A percentile compares a stretch with the other conserved stretches of the same genome.
These are phyloP conservation scores for Tetraselmis chui DNA, from an alignment of 139 green algal species.

Conservation along the genomic window DNA sequence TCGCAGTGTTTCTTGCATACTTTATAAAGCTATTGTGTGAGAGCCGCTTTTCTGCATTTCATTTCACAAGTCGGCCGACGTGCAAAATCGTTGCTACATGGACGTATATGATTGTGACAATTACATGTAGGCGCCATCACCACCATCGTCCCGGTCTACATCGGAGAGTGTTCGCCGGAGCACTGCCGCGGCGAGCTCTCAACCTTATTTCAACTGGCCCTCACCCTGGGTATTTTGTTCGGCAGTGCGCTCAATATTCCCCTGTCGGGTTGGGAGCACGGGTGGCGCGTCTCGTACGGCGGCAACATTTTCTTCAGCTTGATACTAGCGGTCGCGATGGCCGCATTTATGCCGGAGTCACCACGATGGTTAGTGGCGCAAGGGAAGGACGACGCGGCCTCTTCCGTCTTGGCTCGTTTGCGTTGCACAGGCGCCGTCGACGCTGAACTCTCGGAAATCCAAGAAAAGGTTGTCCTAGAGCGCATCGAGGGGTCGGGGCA, in stretches of 20 bases:
- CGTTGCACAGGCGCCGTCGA: neutral
- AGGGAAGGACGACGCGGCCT: neutral
- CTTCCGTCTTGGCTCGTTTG: neutral
- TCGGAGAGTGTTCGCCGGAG: neutral
- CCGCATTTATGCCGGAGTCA: neutral
- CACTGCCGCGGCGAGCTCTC: neutral
- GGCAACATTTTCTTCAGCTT: neutral
- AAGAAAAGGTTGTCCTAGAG: neutral
- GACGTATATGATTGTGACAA: no score
- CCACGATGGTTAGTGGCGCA: neutral
- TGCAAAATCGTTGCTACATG: no score
- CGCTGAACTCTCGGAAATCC: slow-evolving; percentile 3
- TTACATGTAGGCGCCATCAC: neutral
- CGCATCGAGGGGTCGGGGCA: neutral
- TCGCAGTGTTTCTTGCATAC: no score
- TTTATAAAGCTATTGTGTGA: no score
- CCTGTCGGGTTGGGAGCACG: neutral
- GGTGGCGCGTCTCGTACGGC: neutral
- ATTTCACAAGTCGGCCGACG: no score
- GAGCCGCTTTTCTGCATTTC: no score
- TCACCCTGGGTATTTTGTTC: neutral
- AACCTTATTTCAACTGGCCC: neutral
- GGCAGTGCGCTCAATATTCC: neutral
- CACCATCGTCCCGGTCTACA: slow-evolving; percentile 12
- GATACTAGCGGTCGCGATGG: neutral